Base-by-base conservation (phyloP, 768 basidiomycete genomes). In the Mycena venus region DNA sequence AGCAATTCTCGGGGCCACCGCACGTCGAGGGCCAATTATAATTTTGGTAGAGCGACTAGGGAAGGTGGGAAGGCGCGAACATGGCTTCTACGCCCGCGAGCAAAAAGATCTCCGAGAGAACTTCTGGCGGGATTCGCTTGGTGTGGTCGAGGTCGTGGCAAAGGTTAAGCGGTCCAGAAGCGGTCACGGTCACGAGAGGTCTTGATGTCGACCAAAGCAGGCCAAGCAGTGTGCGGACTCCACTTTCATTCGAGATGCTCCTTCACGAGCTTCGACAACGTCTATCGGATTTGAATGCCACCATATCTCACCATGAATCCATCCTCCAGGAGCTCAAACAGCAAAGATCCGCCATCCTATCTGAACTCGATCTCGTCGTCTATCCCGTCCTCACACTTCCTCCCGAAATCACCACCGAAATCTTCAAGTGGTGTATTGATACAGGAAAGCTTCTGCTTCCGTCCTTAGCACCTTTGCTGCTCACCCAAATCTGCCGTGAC, bases 381-480 rank as follows among this genome's bases (percentile, higher is more conserved):
- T 71, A 71, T 51, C 71, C 71, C 27, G 40, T 73, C 27, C 36
- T 73, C 10, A 66, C 64, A 25, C 63, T 73, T 25, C 71, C 71
- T 27, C 32, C 60, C 6, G 71, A 73, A 59, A 67, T 73, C n/a
- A 67, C 59, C 23, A n/a, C 64, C 14, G 59, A 73, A 42, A 60
- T 73, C 23, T 73, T 73, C 51, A 49, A 29, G 36, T 62, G 59
- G 34, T 67, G 47, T 17, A n/a, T 49, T 9, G 56, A 47, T 23
- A 15, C 31, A 36, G 27, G 21, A 19, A 3, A 12, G 47, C 65
- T 32, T 12, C 40, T 55, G 32, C 34, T 25, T 36, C 51, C 60
- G 2, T 56, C 31, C 15, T 7, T 32, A 12, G 47, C 60, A 31
- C 73, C 73, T 23, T 51, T 47, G 36, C n/a, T 62, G 7, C 62